Base-by-base conservation (phyloP, 331 rosid genomes). In the Malus hybrid region DNA sequence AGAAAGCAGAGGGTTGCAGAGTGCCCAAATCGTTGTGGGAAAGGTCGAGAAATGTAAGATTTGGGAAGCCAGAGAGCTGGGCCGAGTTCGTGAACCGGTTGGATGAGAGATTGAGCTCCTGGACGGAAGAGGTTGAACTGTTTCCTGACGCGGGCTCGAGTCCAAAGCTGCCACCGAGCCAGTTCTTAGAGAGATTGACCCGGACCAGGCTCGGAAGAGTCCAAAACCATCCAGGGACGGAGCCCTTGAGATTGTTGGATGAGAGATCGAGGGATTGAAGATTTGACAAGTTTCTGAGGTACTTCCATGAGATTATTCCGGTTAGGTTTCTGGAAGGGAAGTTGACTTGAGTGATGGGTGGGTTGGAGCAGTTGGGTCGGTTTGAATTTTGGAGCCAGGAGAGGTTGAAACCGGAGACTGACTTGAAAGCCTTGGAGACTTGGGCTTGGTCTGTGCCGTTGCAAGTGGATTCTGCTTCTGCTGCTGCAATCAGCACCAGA, bases 221-320 rank as follows among this genome's bases (percentile, higher is more conserved):
- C 96, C 97, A 95, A 1, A 92, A 73, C 96, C 93, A 90, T 39
- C 86, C 84, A 3, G 96, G 98, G 5, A 90, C 78, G 7, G 77
- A 70, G 61, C 98, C 99, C 71, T 84, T 79, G 19, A 95, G 86
- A 29, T 61, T 2, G 65, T 61, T 94, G 54, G 56, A 73, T 12
- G 99, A 92, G 50, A 94, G 89, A 86, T 95, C 88, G 10, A 95
- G 79, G 79, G 72, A 32, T 32, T 81, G 77, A 36, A 95, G 78
- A n/a, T 66, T 65, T 0, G 96, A 76, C 87, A 95, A 84, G 88
- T 84, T 86, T 72, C 80, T 80, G 14, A 95, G 77, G 31, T 80
- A 85, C 54, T 52, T 76, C 99, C 97, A 95, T 7, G 99, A 86
- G 69, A 90, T 64, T n/a, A 67, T 70, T 4, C 99, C 99, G 11